Percentiles rank a stretch among this genome's conserved stretches.
phyloP scores from a whole-genome alignment of 2,329 filamentous ascomycete species.

The Arthrobotrys pseudoclavata region DNA sequence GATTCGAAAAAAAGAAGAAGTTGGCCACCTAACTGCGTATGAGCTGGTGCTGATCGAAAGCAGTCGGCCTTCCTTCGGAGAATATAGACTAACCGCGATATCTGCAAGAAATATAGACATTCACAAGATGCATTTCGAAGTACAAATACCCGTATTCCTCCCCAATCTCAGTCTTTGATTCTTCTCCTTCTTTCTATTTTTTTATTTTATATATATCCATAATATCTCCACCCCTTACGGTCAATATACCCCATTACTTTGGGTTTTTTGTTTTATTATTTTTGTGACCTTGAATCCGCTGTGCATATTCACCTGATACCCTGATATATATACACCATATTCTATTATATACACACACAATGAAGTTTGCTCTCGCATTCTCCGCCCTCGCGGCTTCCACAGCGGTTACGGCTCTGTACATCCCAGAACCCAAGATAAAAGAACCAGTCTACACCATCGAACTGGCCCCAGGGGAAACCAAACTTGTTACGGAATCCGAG shows the following conservation, averaged over 20 bases:
- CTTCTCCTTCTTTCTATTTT: slow-evolving; percentile 1
- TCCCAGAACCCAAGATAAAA: slow-evolving; percentile 45
- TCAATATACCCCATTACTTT: slow-evolving; percentile 35
- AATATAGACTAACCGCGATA: slow-evolving; percentile 31
- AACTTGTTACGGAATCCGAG: slow-evolving; percentile 39
- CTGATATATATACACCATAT: neutral
- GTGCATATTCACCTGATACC: slow-evolving; percentile 37
- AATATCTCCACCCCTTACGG: neutral
- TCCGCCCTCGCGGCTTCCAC: slow-evolving; percentile 49
- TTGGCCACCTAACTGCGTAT: slow-evolving; percentile 56
- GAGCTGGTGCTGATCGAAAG: slow-evolving; percentile 36
- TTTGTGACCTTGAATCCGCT: slow-evolving; percentile 17
- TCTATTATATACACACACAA: slow-evolving; percentile 23
- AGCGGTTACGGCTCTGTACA: slow-evolving; percentile 54
- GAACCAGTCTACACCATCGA: slow-evolving; percentile 52
- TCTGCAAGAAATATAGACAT: neutral
- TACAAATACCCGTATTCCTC: slow-evolving; percentile 41
- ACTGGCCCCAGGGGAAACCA: slow-evolving; percentile 53
- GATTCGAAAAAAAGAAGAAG: neutral
- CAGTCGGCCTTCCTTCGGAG: slow-evolving; percentile 17
- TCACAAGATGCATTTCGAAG: neutral
- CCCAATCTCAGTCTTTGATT: neutral
- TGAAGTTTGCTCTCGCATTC: slow-evolving; percentile 54
- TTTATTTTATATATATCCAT: slow-evolving; percentile 1
- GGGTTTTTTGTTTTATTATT: neutral